Base-by-base conservation (phyloP, 208 protist genomes). In the Strigomonas culicis region DNA sequence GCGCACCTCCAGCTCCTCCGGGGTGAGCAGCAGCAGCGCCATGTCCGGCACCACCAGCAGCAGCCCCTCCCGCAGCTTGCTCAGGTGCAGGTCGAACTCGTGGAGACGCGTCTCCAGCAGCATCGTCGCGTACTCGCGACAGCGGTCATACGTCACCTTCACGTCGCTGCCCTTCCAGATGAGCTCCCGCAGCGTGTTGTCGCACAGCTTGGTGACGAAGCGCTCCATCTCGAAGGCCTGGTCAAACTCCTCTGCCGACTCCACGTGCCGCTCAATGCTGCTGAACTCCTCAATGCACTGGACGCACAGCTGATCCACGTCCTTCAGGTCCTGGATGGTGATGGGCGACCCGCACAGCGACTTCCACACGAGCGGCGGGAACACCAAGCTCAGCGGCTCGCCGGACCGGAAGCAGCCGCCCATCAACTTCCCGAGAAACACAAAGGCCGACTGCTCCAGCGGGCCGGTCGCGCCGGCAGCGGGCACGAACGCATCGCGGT, bases 391-490 rank as follows among this genome's bases (percentile, higher is more conserved):
- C 15, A 99, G 77, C 30, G 95, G 86, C 32, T 98, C 81, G 44
- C 90, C 86, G 28, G 77, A 88, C 60, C 96, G 86, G 58, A 99
- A 68, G 27, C 91, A 93, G 41, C 94, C 83, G 46, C 97, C 98
- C 93, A 99, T 98, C 46, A 99, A 72, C 49, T 80, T 73, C 11
- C 96, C 96, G n/a, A 98, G 25, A 66, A 98, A 97, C n/a, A 74
- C 65, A 57, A 92, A 98, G 28, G 88, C 88, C 8, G 76, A 59
- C 13, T 95, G 51, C 47, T 94, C 74, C 30, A 76, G 68, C 17
- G 73, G 31, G 31, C 64, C 65, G 52, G 34, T 70, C 30, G 92
- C 86, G 30, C 77, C 78, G 24, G 94, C 84, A 27, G 84, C 90
- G 34, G 90, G 92, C 53, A 97, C 81, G 66, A 89, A 97, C 21